Evolutionary conservation across 495 filamentous ascomycete species (phyloP), one percentile per base, ranked within the genome.

Genomic region (Geopyxis carbonaria): DNA sequence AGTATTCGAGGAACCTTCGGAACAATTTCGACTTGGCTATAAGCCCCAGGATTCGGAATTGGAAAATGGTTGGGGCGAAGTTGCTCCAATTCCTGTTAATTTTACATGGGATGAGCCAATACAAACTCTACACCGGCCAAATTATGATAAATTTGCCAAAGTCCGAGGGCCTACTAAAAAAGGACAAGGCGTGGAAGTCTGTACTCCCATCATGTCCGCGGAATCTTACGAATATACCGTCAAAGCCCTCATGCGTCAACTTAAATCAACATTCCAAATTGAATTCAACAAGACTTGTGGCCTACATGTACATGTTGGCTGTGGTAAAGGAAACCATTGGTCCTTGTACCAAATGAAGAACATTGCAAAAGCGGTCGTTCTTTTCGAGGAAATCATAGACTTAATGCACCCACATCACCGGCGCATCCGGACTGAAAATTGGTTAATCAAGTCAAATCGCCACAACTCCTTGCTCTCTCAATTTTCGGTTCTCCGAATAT

Each of bases 271-370:
- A 0, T 48, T 53, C 15, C 33, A 52, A 14, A 44, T 45, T 15
- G 35, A 41, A 0, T 53, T 48, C 33, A 48, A 53, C 22, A 38
- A 42, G n/a, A 53, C 49, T 9, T 47, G 40, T 18, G 50, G 50
- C 2, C 44, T 53, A 16, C 50, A 53, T 21, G 48, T 53, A 16
- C 50, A 53, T 21, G 37, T 53, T 16, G 50, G 50, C 3, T 38
- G 40, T 13, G 50, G 50, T 11, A 32, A 47, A 2, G 48, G 48
- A 0, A 28, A 27, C 4, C 1, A 3, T 28, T 53, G 50, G 50
- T 28, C 24, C 15, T 33, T 53, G 20, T 22, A 38, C 9, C 42
- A 42, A 3, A 31, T 45, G 1, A 47, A 52, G 25, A 40, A 27
- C 5, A 52, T 53, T 16, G 48, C 49, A 4, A 52, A 53, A 23